Conservation (phyloP, 768 basidiomycete species). For the Suillus alpinus region DNA sequence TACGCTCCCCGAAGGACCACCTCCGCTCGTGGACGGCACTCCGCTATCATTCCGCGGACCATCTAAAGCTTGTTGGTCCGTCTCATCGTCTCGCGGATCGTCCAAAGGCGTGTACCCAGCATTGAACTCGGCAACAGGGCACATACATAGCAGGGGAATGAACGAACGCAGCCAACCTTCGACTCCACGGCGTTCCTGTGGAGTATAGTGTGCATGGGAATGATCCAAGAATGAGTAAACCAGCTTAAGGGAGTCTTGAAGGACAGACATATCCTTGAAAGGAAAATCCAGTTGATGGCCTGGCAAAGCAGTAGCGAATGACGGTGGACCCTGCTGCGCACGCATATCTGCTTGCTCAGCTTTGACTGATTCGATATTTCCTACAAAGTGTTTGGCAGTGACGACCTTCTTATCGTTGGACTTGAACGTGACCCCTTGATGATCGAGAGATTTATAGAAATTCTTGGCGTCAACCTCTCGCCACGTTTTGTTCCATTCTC, state of each 20-base stretch:
- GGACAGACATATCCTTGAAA: slow-evolving; percentile 72
- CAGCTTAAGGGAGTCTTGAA: slow-evolving; percentile 89
- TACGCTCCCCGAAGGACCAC: slow-evolving; percentile 41
- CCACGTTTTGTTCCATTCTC: slow-evolving; percentile 98
- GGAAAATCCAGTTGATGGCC: slow-evolving; percentile 77
- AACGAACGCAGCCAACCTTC: slow-evolving; percentile 85
- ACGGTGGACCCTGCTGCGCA: slow-evolving; percentile 26
- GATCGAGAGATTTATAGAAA: slow-evolving; percentile 96
- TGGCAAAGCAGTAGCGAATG: slow-evolving; percentile 45
- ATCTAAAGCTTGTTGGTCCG: slow-evolving; percentile 25
- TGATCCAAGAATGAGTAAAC: slow-evolving; percentile 90
- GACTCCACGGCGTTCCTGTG: slow-evolving; percentile 74
- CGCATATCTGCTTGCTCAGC: slow-evolving; percentile 49
- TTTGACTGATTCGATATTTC: slow-evolving; percentile 71
- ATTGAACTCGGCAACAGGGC: slow-evolving; percentile 64
- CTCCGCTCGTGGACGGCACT: slow-evolving; percentile 45
- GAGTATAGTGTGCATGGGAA: slow-evolving; percentile 70
- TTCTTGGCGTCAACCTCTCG: slow-evolving; percentile 95
- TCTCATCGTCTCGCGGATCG: slow-evolving; percentile 37
- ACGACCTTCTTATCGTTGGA: slow-evolving; percentile 92
- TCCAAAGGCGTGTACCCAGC: slow-evolving; percentile 58
- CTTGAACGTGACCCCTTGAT: slow-evolving; percentile 94
- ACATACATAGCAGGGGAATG: slow-evolving; percentile 78
- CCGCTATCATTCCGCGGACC: slow-evolving; percentile 24
- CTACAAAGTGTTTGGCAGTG: slow-evolving; percentile 78